A percentile compares a stretch with the other conserved stretches of the same genome.
These are phyloP conservation scores for Penicillium pancosmium DNA, from an alignment of 495 filamentous ascomycete genomes.

Conservation along the genomic window DNA sequence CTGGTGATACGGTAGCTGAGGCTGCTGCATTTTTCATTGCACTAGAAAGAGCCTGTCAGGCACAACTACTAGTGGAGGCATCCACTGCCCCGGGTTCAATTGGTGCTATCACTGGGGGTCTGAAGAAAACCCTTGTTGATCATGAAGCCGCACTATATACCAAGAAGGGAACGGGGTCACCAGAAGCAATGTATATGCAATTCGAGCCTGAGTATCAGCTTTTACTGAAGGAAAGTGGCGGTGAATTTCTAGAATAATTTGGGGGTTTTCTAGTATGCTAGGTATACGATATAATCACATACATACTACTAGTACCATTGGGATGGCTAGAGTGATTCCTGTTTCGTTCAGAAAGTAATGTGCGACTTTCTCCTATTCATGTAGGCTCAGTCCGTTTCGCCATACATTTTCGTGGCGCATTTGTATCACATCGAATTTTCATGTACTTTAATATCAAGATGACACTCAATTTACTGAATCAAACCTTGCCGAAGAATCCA, in stretches of 20 bases:
- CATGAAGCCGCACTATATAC: constrained; percentile 55
- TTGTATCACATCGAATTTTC: no score
- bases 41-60: constrained; percentile 61
- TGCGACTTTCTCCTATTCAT: no score
- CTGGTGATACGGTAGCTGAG: constrained; percentile 56
- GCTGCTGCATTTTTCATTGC: constrained; percentile 64
- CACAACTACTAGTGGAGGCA: constrained; percentile 60
- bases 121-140: constrained; percentile 53
- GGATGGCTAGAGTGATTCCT: no score
- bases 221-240: constrained; percentile 16
- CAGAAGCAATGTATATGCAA: constrained; percentile 26
- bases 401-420: no score
- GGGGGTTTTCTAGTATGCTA: background rate
- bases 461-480: no score
- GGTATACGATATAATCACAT: no score
- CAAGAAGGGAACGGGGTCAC: constrained; percentile 20
- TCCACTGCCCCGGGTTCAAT: constrained; percentile 41
- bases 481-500: no score
- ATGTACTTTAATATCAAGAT: no score
- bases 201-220: constrained; percentile 20
- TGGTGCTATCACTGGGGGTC: constrained; percentile 3
- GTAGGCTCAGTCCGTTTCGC: no score
- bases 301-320: no score
- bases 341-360: no score
- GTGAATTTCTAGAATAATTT: constrained; percentile 20